These are phyloP conservation scores for Leccinum disarticulatum DNA, from an alignment of 768 basidiomycete genomes.

Conservation along the genomic window DNA sequence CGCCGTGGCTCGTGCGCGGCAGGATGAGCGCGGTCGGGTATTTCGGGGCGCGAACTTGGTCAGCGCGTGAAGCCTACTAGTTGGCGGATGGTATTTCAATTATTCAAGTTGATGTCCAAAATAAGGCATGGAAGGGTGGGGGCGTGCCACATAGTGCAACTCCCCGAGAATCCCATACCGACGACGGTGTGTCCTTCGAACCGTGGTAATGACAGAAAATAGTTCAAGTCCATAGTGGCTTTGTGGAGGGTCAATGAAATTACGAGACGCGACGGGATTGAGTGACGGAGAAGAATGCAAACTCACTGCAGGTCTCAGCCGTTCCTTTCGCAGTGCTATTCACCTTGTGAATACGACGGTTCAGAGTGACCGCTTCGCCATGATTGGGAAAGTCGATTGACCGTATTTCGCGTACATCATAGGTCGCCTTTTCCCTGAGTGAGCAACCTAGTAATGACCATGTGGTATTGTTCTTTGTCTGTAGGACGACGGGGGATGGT, in stretches of 20 bases:
- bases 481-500: not conserved
- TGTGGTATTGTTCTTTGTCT: slow-evolving; percentile 34
- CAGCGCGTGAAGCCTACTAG: slow-evolving; percentile 19
- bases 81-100: not conserved
- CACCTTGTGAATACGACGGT: slow-evolving; percentile 27
- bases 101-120: not conserved
- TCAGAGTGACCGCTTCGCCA: slow-evolving; percentile 34
- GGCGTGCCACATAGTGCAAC: slow-evolving; percentile 28
- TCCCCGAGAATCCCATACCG: slow-evolving; percentile 30
- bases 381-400: slow-evolving; percentile 38
- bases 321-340: not conserved
- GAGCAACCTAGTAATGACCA: slow-evolving; percentile 20
- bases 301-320: slow-evolving; percentile 25
- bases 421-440: slow-evolving; percentile 10
- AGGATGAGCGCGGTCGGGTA: slow-evolving; percentile 23
- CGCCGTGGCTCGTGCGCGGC: slow-evolving; percentile 28
- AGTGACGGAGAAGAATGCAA: not conserved
- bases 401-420: slow-evolving; percentile 34
- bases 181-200: slow-evolving; percentile 25
- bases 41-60: slow-evolving; percentile 15
- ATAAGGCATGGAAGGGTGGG: not conserved
- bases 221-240: slow-evolving; percentile 27
- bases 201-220: slow-evolving; percentile 25
- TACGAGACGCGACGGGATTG: too few species aligned
- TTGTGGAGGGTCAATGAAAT: not conserved